Conservation (phyloP, 2,329 filamentous ascomycete genomes). For the Bipolaris cookei region DNA sequence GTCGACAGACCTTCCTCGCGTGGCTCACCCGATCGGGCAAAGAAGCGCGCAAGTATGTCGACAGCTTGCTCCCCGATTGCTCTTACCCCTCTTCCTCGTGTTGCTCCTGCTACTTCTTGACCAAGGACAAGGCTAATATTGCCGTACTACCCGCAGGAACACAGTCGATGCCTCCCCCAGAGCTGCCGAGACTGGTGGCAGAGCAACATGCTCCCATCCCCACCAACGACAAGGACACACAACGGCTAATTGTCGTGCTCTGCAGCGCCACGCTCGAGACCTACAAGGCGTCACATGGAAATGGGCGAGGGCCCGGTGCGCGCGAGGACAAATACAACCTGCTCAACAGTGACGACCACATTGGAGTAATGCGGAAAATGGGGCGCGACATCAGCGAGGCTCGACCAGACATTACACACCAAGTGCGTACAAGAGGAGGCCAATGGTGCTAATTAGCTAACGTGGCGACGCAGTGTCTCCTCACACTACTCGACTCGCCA, state of each 20-base stretch:
- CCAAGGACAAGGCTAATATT: slow-evolving; percentile 34
- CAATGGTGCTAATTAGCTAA: slow-evolving; percentile 27
- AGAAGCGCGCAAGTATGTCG: slow-evolving; percentile 48
- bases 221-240: slow-evolving; percentile 84
- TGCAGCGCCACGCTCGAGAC: slow-evolving; percentile 98
- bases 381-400: slow-evolving; percentile 98
- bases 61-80: slow-evolving; percentile 8
- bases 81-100: not conserved
- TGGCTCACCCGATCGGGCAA: slow-evolving; percentile 45
- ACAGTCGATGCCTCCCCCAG: slow-evolving; percentile 91
- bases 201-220: slow-evolving; percentile 89
- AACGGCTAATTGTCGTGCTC: slow-evolving; percentile 91
- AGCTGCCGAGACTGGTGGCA: slow-evolving; percentile 88
- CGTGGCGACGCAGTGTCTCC: slow-evolving; percentile 73
- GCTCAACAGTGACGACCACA: slow-evolving; percentile 98
- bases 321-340: slow-evolving; percentile 96
- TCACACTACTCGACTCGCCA: slow-evolving; percentile 95
- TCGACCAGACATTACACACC: slow-evolving; percentile 95
- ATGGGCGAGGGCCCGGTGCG: slow-evolving; percentile 65
- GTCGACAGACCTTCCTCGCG: slow-evolving; percentile 33
- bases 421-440: slow-evolving; percentile 66
- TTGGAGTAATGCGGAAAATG: slow-evolving; percentile 99
- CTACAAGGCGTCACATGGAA: slow-evolving; percentile 85
- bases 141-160: slow-evolving; percentile 57
- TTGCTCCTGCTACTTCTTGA: slow-evolving; percentile 4